Conservation (phyloP, 2,329 filamentous ascomycete genomes). For the Arachnopeziza araneosa region DNA sequence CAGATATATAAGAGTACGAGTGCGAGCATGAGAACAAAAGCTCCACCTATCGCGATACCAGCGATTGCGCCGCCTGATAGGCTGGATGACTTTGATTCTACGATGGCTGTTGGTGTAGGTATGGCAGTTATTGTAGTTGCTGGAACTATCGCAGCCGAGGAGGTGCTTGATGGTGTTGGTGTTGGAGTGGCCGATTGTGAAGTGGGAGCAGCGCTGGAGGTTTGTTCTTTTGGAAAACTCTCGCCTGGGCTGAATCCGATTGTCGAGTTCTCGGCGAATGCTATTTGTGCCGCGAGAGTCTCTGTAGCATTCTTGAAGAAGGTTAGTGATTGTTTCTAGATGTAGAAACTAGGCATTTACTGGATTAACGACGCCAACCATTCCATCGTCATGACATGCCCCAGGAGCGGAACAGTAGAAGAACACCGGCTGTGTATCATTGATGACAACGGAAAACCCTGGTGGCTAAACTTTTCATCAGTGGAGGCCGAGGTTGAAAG, state of each 20-base stretch:
- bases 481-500: background rate
- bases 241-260: conserved; percentile 20
- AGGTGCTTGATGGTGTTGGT: conserved; percentile 2
- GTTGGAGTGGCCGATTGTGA: conserved; percentile 12
- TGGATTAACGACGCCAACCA: conserved; percentile 76
- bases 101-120: background rate
- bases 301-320: too few species aligned
- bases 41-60: conserved; percentile 22
- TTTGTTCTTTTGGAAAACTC: conserved; percentile 17
- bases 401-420: conserved; percentile 65
- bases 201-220: conserved; percentile 8
- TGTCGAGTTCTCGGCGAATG: conserved; percentile 14
- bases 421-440: conserved; percentile 52
- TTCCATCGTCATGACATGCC: conserved; percentile 58
- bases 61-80: conserved; percentile 22
- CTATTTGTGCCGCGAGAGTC: too few species aligned
- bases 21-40: conserved; percentile 16
- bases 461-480: too few species aligned
- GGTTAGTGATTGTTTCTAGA: too few species aligned
- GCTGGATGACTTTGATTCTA: background rate
- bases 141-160: background rate
- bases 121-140: background rate
- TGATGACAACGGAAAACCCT: too few species aligned
- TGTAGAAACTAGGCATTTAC: conserved; percentile 33
- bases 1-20: conserved; percentile 21